Evolutionary conservation across 495 filamentous ascomycete species (phyloP).

Genomic region (Neurospora sp.): DNA sequence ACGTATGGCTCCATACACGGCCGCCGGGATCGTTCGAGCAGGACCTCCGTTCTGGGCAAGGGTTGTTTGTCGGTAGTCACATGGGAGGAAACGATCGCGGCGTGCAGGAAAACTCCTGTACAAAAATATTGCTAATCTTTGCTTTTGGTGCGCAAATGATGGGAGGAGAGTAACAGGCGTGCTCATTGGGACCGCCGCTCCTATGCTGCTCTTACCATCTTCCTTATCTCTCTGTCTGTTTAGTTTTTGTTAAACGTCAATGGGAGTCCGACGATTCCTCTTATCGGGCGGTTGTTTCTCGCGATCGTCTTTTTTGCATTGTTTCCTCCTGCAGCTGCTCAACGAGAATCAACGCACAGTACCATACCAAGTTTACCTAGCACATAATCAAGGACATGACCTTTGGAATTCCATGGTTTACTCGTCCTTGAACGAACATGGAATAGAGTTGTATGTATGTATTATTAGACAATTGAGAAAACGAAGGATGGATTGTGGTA

Average conservation of each 20-base stretch:
- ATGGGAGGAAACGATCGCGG: not conserved
- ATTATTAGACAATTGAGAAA: not conserved
- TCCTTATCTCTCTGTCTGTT: not conserved
- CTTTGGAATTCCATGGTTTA: not conserved
- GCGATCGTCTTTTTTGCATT: not conserved
- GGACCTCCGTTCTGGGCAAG: not conserved
- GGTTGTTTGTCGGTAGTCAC: not conserved
- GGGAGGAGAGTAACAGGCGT: not conserved
- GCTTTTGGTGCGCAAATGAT: not conserved
- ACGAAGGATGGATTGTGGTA: not conserved
- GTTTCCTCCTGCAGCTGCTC: not conserved
- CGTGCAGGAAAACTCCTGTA: not conserved
- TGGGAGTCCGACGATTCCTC: not conserved
- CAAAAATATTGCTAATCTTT: not conserved
- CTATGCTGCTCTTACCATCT: not conserved
- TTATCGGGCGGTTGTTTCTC: not conserved
- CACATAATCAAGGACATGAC: not conserved
- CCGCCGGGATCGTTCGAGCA: not conserved
- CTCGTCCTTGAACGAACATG: not conserved
- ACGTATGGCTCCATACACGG: not conserved
- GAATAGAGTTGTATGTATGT: not conserved
- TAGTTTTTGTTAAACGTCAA: not conserved
- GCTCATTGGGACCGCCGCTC: not conserved
- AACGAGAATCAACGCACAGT: not conserved
- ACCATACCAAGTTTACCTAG: not conserved